Evolutionary conservation across 495 filamentous ascomycete species (phyloP).

Genomic region (Paragyromitra xinjiangensis): DNA sequence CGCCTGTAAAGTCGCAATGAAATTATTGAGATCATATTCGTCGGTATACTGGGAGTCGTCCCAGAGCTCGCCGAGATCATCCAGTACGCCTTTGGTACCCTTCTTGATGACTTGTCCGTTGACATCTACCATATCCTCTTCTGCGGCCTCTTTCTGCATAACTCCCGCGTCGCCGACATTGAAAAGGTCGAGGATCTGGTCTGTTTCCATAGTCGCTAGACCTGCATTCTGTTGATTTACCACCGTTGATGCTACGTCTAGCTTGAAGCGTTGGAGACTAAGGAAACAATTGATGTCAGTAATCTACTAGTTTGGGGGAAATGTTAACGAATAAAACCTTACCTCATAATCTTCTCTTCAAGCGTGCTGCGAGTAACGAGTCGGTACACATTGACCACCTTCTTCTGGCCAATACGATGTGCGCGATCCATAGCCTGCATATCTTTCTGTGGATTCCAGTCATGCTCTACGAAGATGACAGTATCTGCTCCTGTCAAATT

Average conservation of each 20-base stretch:
- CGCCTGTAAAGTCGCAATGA: constrained; percentile 84
- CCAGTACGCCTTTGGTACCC: constrained; percentile 91
- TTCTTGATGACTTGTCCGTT: constrained; percentile 91
- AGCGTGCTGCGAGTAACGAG: constrained; percentile 93
- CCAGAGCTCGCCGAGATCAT: constrained; percentile 95
- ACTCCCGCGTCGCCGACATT: constrained; percentile 82
- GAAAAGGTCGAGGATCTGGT: constrained; percentile 96
- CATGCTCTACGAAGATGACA: constrained; percentile 98
- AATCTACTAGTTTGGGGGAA: constrained; percentile 1
- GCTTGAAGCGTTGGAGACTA: constrained; percentile 98
- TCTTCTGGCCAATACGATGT: constrained; percentile 98
- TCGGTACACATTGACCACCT: constrained; percentile 99
- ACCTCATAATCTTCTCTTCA: constrained; percentile 98
- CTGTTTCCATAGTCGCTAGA: constrained; percentile 94
- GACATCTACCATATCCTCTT: constrained; percentile 92
- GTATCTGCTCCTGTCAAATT: constrained; percentile 98
- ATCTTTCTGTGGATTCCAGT: constrained; percentile 99
- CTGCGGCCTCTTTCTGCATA: constrained; percentile 69
- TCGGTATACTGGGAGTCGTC: constrained; percentile 96
- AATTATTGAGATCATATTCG: constrained; percentile 92
- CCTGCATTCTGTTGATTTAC: constrained; percentile 99
- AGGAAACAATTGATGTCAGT: constrained; percentile 31
- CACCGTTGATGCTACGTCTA: constrained; percentile 96
- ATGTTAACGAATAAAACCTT: constrained; percentile 58
- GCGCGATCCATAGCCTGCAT: constrained; percentile 99